Conservation (phyloP, 1,284 basidiomycete genomes). For the Coniophora puteana region DNA sequence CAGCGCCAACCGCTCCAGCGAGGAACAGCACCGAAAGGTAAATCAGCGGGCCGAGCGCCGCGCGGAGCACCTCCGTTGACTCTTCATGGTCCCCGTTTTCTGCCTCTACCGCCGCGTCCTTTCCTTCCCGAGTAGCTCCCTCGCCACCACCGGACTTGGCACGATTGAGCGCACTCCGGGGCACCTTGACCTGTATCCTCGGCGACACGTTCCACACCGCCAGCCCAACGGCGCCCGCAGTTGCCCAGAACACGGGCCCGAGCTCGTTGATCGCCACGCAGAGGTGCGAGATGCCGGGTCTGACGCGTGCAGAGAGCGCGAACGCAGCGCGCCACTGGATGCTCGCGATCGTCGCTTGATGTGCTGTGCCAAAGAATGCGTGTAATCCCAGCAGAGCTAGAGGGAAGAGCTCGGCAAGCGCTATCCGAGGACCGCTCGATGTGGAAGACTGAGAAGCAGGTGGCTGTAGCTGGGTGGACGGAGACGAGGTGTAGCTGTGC, state of each 20-base stretch:
- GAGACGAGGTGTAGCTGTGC: conserved; percentile 32
- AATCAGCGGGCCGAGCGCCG: too few species aligned
- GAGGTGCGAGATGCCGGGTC: conserved; percentile 74
- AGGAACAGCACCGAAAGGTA: conserved; percentile 72
- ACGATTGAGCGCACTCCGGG: conserved; percentile 15
- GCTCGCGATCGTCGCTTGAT: conserved; percentile 85
- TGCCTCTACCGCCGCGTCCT: too few species aligned
- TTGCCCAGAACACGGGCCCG: conserved; percentile 66
- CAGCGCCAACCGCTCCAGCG: conserved; percentile 71
- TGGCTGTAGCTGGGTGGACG: conserved; percentile 17
- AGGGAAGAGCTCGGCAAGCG: conserved; percentile 56
- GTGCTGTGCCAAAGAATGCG: conserved; percentile 86
- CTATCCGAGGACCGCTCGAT: not conserved
- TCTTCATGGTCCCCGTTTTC: too few species aligned
- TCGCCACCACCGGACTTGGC: conserved; percentile 8
- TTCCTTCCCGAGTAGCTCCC: conserved; percentile 1
- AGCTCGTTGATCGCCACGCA: conserved; percentile 84
- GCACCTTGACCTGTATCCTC: too few species aligned
- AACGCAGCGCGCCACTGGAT: conserved; percentile 98
- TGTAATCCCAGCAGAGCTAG: conserved; percentile 75
- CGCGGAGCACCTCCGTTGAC: not conserved
- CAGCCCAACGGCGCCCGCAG: conserved; percentile 68
- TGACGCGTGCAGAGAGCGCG: conserved; percentile 62
- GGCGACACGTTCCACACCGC: conserved; percentile 89
- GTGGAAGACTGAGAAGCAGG: too few species aligned